A percentile compares a stretch with the other conserved stretches of the same genome.
Conservation (phyloP, 495 filamentous ascomycete species). For the Xylaria intraflava region DNA sequence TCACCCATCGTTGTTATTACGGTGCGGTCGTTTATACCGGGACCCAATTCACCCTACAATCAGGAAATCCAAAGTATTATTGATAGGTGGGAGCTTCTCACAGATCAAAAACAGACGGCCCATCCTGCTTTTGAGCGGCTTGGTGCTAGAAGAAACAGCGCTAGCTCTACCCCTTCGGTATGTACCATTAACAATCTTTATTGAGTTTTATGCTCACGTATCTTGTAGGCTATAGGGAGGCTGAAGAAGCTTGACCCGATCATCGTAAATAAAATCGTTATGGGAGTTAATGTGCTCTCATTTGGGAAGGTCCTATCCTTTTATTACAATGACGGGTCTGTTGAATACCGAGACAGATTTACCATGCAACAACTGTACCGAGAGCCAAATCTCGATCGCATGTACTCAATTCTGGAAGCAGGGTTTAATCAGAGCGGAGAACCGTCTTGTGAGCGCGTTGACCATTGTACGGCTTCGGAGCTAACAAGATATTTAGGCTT, state of each 20-base stretch:
- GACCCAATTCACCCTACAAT: constrained; percentile 46
- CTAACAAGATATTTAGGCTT: constrained; percentile 42
- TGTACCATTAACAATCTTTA: constrained; percentile 2
- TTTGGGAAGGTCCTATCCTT: constrained; percentile 62
- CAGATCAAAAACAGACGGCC: constrained; percentile 49
- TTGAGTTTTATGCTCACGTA: constrained; percentile 10
- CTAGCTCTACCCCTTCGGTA: constrained; percentile 37
- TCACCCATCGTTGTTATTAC: constrained; percentile 60
- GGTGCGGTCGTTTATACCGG: constrained; percentile 58
- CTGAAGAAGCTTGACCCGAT: constrained; percentile 64
- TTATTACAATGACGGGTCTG: constrained; percentile 65
- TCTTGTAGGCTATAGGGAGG: constrained; percentile 46
- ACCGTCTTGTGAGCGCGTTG: constrained; percentile 18
- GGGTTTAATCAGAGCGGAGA: constrained; percentile 17
- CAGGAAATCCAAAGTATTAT: constrained; percentile 61
- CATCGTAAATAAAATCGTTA: constrained; percentile 56
- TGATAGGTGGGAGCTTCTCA: constrained; percentile 69
- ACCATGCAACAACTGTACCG: constrained; percentile 60
- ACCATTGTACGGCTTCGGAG: not conserved
- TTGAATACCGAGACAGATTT: constrained; percentile 67
- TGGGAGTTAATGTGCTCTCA: constrained; percentile 59
- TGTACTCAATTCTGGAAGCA: constrained; percentile 32
- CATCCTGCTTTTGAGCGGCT: constrained; percentile 72
- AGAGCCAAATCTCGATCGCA: constrained; percentile 53
- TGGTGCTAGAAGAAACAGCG: constrained; percentile 53